Evolutionary conservation across 1,284 basidiomycete species (phyloP).

Genomic region (Moesziomyces aphidis): DNA sequence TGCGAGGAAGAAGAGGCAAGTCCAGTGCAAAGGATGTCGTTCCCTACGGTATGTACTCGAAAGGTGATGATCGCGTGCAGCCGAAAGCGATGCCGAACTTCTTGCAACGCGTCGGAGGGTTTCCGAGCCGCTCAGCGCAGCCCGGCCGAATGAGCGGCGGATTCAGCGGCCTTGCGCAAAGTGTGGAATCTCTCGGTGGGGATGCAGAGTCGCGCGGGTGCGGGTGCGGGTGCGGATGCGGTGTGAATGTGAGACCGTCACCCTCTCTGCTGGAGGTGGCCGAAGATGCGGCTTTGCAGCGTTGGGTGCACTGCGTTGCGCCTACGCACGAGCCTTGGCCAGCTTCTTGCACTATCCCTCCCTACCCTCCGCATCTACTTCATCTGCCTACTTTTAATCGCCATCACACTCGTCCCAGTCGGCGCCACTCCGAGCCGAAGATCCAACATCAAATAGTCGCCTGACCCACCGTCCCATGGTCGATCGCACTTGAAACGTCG

Average conservation of each 20-base stretch:
- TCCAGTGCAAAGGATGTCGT: too few relatives aligned
- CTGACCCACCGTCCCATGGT: background rate
- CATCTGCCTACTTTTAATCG: background rate
- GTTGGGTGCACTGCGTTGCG: background rate
- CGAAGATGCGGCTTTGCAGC: background rate
- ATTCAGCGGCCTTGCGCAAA: background rate
- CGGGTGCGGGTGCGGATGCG: background rate
- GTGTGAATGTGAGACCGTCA: background rate
- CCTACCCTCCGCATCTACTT: background rate
- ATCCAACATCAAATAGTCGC: background rate
- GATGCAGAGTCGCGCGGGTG: too few relatives aligned
- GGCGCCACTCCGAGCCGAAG: background rate
- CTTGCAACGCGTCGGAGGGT: background rate
- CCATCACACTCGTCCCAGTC: background rate
- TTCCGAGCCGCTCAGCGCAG: background rate
- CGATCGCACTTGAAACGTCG: background rate
- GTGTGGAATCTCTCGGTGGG: too few relatives aligned
- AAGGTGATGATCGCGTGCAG: slow-evolving; percentile 5
- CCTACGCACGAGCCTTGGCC: slow-evolving; percentile 28
- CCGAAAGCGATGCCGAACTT: background rate
- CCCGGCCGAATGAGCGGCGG: slow-evolving; percentile 14
- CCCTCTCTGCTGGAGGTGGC: background rate
- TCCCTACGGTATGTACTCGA: too few relatives aligned
- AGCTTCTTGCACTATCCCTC: slow-evolving; percentile 1
- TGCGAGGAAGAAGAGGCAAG: too few relatives aligned